Percentiles rank a stretch among this genome's conserved stretches.
These are phyloP conservation scores for Diaporthe ilicicola DNA, from an alignment of 2,329 filamentous ascomycete species.

Conservation along the genomic window DNA sequence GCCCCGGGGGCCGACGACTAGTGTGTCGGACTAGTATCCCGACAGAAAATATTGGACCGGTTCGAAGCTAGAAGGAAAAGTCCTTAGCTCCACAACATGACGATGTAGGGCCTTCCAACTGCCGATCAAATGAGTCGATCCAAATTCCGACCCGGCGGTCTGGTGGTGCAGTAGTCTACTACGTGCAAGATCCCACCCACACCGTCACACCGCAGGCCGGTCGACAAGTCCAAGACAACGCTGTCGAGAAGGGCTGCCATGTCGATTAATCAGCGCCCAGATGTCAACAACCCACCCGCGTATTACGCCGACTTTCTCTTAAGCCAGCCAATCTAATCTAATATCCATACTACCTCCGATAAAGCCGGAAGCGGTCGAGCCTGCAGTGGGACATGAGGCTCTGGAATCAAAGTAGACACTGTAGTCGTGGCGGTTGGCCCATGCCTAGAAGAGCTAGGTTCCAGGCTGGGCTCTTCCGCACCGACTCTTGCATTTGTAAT, in stretches of 20 bases:
- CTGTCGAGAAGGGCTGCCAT: neutral
- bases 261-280: slow-evolving; percentile 16
- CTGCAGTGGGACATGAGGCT: slow-evolving; percentile 9
- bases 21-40: slow-evolving; percentile 4
- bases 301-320: neutral
- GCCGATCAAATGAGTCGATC: slow-evolving; percentile 9
- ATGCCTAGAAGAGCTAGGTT: neutral
- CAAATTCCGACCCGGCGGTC: neutral
- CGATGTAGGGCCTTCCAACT: neutral
- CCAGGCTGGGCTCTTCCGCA: neutral
- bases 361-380: neutral
- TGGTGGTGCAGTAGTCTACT: too few species aligned
- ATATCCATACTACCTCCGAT: slow-evolving; percentile 13
- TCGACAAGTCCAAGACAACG: neutral
- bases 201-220: neutral
- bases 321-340: slow-evolving; percentile 9
- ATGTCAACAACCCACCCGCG: neutral
- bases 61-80: neutral
- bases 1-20: neutral
- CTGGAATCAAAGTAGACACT: neutral
- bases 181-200: neutral
- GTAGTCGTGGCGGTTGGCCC: neutral
- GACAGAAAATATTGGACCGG: slow-evolving; percentile 1
- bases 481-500: slow-evolving; percentile 18
- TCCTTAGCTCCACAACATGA: slow-evolving; percentile 9